These are phyloP conservation scores for Geosmithia flava DNA, from an alignment of 2,329 filamentous ascomycete species.

Conservation along the genomic window DNA sequence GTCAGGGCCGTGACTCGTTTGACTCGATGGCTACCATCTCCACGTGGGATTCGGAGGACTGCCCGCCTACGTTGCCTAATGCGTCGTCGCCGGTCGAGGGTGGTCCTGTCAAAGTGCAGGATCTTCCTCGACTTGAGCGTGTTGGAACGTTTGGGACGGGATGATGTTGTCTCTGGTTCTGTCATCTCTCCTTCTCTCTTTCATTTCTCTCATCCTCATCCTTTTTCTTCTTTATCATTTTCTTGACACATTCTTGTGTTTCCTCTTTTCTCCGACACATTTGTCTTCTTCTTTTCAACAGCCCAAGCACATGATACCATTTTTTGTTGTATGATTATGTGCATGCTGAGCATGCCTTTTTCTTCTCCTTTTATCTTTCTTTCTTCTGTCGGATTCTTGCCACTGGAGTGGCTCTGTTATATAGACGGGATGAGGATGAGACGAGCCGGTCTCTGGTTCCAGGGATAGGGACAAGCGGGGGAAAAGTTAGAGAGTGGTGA, in stretches of 20 bases:
- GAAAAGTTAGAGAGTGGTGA: too few relatives aligned
- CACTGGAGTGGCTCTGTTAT: neutral
- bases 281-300: neutral
- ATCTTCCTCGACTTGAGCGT: constrained; percentile 25
- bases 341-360: constrained; percentile 1
- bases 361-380: neutral
- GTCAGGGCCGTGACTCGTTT: constrained; percentile 15
- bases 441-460: neutral
- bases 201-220: neutral
- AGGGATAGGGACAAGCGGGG: neutral
- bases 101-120: constrained; percentile 8
- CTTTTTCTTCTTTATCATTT: neutral
- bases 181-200: neutral
- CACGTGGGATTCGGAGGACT: constrained; percentile 35
- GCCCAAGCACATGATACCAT: constrained; percentile 1
- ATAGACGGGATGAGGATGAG: neutral
- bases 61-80: constrained; percentile 31
- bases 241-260: neutral
- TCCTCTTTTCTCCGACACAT: too few relatives aligned
- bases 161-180: neutral
- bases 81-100: constrained; percentile 29
- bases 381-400: too few relatives aligned
- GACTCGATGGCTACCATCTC: constrained; percentile 34
- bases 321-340: constrained; percentile 1
- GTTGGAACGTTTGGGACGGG: constrained; percentile 14